Percentiles rank a stretch among this genome's conserved stretches.
These are phyloP conservation scores for Dispira simplex DNA, from an alignment of 192 early-diverging fungal genomes.

Conservation along the genomic window DNA sequence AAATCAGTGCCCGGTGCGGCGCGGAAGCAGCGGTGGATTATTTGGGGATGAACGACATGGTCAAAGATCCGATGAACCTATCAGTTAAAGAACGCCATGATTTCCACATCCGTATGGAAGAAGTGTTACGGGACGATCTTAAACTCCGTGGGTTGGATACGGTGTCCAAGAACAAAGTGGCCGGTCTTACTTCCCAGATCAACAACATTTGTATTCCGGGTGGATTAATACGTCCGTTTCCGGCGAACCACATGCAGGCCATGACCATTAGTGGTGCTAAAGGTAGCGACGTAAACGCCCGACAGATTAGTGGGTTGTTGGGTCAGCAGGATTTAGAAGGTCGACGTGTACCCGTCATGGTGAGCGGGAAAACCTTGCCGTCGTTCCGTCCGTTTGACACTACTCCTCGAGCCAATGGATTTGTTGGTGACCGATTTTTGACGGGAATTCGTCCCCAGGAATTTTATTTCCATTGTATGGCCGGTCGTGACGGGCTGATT, in stretches of 20 bases:
- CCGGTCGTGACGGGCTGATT: constrained; percentile 98
- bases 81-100: constrained; percentile 29
- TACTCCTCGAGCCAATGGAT: constrained; percentile 87
- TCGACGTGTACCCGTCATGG: constrained; percentile 93
- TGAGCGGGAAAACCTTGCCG: constrained; percentile 91
- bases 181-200: constrained; percentile 50
- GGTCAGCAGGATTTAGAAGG: constrained; percentile 99
- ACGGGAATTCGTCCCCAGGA: constrained; percentile 95
- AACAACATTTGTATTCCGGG: constrained; percentile 20
- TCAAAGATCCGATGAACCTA: constrained; percentile 19
- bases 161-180: constrained; percentile 70
- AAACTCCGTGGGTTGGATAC: constrained; percentile 81
- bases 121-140: constrained; percentile 67
- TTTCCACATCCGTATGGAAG: constrained; percentile 62
- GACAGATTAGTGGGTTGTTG: constrained; percentile 92
- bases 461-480: constrained; percentile 92
- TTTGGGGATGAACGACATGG: constrained; percentile 41
- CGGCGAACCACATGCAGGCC: constrained; percentile 95
- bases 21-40: constrained; percentile 55
- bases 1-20: constrained; percentile 41
- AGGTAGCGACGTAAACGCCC: constrained; percentile 86
- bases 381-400: constrained; percentile 87
- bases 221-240: constrained; percentile 49
- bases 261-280: constrained; percentile 99
- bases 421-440: constrained; percentile 92